phyloP scores from a whole-genome alignment of 177 flowering plant genomes.

The Vitis hybrid region DNA sequence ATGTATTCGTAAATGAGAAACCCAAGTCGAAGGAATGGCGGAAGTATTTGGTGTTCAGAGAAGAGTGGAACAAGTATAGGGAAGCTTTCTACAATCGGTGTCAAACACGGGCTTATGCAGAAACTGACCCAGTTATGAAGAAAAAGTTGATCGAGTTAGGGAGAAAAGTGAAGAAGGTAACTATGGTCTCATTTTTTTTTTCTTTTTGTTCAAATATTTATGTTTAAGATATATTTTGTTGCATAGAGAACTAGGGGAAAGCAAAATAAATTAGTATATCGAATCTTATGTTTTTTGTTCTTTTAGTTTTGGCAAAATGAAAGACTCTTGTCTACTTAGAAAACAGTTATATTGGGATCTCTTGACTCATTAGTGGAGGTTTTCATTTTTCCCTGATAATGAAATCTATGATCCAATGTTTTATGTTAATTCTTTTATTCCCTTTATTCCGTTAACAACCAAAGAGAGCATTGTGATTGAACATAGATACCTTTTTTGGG shows the following conservation, averaged over 20 bases:
- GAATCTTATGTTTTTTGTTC: background rate
- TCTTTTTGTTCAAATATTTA: background rate
- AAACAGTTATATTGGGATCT: background rate
- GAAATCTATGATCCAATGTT: no score
- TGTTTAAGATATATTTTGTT: conserved; percentile 1
- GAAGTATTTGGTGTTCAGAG: conserved; percentile 74
- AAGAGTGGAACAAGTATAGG: conserved; percentile 88
- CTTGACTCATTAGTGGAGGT: no score
- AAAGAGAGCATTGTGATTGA: background rate
- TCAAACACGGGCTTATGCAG: conserved; percentile 49
- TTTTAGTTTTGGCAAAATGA: background rate
- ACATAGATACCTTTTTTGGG: conserved; percentile 8
- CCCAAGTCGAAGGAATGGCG: conserved; percentile 79
- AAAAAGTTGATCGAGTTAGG: conserved; percentile 46
- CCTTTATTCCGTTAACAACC: background rate
- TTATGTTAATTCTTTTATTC: background rate
- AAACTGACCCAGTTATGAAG: conserved; percentile 53
- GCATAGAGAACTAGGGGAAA: background rate
- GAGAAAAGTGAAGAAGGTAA: conserved; percentile 79
- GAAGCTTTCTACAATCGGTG: conserved; percentile 73
- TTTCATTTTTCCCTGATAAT: no score
- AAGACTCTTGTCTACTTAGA: background rate
- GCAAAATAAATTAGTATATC: background rate
- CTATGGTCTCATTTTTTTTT: conserved; percentile 2
- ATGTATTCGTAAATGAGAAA: conserved; percentile 79